A percentile compares a stretch with the other conserved stretches of the same genome.
Evolutionary conservation across 257 asterid species (phyloP).

Genomic region (Linaria vulgaris): DNA sequence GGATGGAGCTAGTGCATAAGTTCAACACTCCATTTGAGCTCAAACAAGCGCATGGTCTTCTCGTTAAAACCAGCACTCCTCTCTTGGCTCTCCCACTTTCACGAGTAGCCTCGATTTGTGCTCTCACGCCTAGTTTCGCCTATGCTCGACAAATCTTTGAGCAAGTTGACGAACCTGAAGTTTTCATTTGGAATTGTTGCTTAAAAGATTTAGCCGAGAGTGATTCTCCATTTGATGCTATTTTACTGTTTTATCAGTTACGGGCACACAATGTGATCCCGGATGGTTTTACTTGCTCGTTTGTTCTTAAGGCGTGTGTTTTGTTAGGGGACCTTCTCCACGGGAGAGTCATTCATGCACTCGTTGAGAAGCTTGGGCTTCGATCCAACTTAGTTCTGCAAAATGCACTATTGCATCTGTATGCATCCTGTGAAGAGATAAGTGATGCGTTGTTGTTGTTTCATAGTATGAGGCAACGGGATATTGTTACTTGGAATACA

Average conservation of each 20-base stretch:
- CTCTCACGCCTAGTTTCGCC: constrained; percentile 52
- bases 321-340: constrained; percentile 35
- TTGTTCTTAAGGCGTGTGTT: constrained; percentile 60
- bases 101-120: constrained; percentile 61
- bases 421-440: constrained; percentile 52
- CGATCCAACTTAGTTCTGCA: constrained; percentile 43
- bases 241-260: constrained; percentile 53
- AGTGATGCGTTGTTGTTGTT: constrained; percentile 47
- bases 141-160: constrained; percentile 49
- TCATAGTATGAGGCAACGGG: constrained; percentile 51
- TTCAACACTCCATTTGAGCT: constrained; percentile 51
- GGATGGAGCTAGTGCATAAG: constrained; percentile 25
- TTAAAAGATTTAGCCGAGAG: constrained; percentile 53
- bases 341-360: constrained; percentile 49
- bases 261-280: constrained; percentile 37
- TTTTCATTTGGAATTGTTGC: constrained; percentile 50
- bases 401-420: constrained; percentile 47
- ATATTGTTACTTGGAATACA: constrained; percentile 68
- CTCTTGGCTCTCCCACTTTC: constrained; percentile 50
- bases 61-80: constrained; percentile 45
- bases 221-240: constrained; percentile 46
- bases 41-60: constrained; percentile 45
- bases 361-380: constrained; percentile 53
- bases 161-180: constrained; percentile 28
- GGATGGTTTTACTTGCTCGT: constrained; percentile 58